Evolutionary conservation across 1,284 basidiomycete species (phyloP).

Genomic region (Ustilago esculenta): DNA sequence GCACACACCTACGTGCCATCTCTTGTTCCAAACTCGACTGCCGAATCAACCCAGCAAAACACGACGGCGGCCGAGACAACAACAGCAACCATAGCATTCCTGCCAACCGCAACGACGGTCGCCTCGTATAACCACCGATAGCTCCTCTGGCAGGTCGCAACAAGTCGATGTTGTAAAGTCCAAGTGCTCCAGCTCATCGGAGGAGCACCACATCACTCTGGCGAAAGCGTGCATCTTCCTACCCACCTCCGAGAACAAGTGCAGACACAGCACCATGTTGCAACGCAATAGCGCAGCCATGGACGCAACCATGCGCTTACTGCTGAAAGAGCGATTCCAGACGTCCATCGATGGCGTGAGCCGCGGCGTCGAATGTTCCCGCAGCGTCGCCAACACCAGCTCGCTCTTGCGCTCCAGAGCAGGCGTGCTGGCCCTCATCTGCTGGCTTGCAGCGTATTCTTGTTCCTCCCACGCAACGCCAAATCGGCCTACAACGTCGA

Average conservation of each 20-base stretch:
- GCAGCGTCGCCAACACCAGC: constrained; percentile 16
- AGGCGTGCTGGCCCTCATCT: constrained; percentile 29
- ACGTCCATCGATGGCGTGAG: constrained; percentile 37
- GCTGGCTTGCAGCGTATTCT: constrained; percentile 42
- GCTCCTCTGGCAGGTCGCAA: background rate
- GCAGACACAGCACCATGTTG: constrained; percentile 11
- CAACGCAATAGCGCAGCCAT: constrained; percentile 12
- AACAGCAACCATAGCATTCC: no score
- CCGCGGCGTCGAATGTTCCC: constrained; percentile 27
- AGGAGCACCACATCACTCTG: background rate
- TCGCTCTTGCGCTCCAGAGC: constrained; percentile 28
- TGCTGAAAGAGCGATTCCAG: constrained; percentile 33
- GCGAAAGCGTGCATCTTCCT: background rate
- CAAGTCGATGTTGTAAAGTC: constrained; percentile 6
- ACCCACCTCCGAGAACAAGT: background rate
- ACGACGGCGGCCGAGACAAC: no score
- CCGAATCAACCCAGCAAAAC: no score
- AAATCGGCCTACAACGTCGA: background rate
- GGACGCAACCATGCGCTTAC: constrained; percentile 28
- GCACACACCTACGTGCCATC: no score
- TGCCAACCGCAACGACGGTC: no score
- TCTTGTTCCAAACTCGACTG: no score
- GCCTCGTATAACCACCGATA: no score
- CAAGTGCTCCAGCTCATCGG: background rate
- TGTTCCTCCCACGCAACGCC: constrained; percentile 22